These are phyloP conservation scores for Lunasporangiospora selenospora DNA, from an alignment of 192 early-diverging fungal genomes.

Conservation along the genomic window DNA sequence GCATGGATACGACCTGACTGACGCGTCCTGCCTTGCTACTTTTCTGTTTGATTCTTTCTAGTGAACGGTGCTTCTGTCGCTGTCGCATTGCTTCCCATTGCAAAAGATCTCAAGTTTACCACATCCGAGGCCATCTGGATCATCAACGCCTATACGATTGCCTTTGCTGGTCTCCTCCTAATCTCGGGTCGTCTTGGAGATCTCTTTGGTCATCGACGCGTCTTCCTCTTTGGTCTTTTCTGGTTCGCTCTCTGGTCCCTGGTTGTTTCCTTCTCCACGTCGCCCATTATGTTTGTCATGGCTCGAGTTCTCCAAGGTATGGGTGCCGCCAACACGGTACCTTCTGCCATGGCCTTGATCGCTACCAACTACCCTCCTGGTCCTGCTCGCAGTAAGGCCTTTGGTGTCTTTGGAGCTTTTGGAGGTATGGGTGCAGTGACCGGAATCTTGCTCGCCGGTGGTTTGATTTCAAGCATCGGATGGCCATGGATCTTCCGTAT, in stretches of 20 bases:
- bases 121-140: conserved; percentile 31
- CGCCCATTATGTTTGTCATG: conserved; percentile 38
- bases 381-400: conserved; percentile 24
- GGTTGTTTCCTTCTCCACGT: conserved; percentile 33
- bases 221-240: conserved; percentile 39
- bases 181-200: conserved; percentile 45
- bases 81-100: conserved; percentile 37
- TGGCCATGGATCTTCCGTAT: conserved; percentile 50
- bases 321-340: conserved; percentile 35
- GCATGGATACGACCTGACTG: too few species aligned
- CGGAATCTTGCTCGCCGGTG: conserved; percentile 46
- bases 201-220: conserved; percentile 45
- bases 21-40: too few species aligned
- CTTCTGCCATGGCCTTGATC: conserved; percentile 40
- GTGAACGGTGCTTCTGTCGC: conserved; percentile 42
- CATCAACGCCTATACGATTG: conserved; percentile 40
- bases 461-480: conserved; percentile 33
- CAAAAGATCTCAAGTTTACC: conserved; percentile 19
- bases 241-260: conserved; percentile 39
- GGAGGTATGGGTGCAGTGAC: conserved; percentile 28
- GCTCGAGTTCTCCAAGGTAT: conserved; percentile 41
- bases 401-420: conserved; percentile 37
- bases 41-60: not conserved
- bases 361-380: conserved; percentile 33
- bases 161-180: conserved; percentile 42